Evolutionary conservation across 1,284 basidiomycete genomes (phyloP), one percentile per base, ranked within the genome.

Genomic region (Hymenochaete sp.): DNA sequence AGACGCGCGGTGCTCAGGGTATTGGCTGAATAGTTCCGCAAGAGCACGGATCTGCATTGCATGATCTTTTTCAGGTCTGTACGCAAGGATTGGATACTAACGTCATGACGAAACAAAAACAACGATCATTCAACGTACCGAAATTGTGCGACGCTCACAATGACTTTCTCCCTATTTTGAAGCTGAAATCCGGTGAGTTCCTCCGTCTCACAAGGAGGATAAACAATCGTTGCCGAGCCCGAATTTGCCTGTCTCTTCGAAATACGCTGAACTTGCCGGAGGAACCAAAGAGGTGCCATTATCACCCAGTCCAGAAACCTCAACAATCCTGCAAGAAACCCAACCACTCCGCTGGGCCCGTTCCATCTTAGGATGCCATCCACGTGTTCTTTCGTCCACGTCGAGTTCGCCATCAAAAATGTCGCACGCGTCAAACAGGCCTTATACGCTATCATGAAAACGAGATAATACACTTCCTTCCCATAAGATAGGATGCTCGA

Each of bases 11-110:
- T 80, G 77, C 51, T 83, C 72, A 0, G 88, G 81, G 53, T 87
- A 68, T 1, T 56, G 52, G 38, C 68, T 61, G 22, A 90, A 64
- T 7, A 97, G 67, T 13, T 67, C 62, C 4, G 71, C 63, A 49
- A 97, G 77, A 0, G 92, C 77, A 21, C 65, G 67, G 5, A 98
- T 64, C 59, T 98, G 96, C 6, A 77, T 75, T 0, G 75, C 66
- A 46, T 98, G 93, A 55, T 97, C 91, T 62, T 99, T 99, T 63
- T 99, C 95, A 1, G 96, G 95, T 32, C 88, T 88, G 21, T 13
- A 8, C n/a, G n/a, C n/a, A n/a, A n/a, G n/a, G n/a, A n/a, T n/a
- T n/a, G n/a, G n/a, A n/a, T n/a, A n/a, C n/a, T n/a, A n/a, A n/a
- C n/a, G n/a, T n/a, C n/a, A n/a, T n/a, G n/a, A n/a, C n/a, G n/a